Conservation (phyloP, 306 rosid genomes). For the Echinosophora koreensis region DNA sequence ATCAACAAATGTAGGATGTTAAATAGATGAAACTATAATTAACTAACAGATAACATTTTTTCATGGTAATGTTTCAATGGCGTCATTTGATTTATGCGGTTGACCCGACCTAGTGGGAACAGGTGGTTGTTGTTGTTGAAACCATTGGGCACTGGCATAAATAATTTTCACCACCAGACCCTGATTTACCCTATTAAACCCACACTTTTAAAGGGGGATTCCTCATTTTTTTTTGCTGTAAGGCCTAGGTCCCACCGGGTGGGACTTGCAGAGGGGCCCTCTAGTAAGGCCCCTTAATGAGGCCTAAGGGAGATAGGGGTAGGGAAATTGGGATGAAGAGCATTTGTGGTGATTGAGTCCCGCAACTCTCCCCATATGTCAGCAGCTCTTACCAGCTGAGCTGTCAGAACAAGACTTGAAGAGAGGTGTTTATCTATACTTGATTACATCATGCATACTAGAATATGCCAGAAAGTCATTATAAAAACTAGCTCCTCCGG, state of each 20-base stretch:
- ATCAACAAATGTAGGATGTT: constrained; percentile 38
- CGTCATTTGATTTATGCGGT: not conserved
- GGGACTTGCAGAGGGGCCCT: too few relatives aligned
- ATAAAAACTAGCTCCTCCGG: constrained; percentile 19
- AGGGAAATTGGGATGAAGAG: too few relatives aligned
- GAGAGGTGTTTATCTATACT: constrained; percentile 4
- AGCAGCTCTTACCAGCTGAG: not conserved
- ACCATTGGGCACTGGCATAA: not conserved
- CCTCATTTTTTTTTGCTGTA: not conserved
- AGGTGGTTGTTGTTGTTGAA: not conserved
- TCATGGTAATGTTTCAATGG: not conserved
- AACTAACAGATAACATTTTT: constrained; percentile 3
- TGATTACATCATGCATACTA: constrained; percentile 38
- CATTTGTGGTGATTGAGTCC: too few relatives aligned
- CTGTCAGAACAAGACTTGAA: not conserved
- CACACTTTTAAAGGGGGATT: constrained; percentile 17
- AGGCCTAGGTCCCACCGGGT: not conserved
- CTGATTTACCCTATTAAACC: constrained; percentile 10
- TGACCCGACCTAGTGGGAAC: not conserved
- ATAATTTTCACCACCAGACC: constrained; percentile 13
- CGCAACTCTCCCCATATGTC: too few relatives aligned
- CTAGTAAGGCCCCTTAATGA: not conserved
- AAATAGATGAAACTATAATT: constrained; percentile 35
- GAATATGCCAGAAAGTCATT: constrained; percentile 36
- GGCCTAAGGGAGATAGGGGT: too few relatives aligned